Evolutionary conservation across 805 yeast genomes (phyloP).

Genomic region (Spathaspora girioi): DNA sequence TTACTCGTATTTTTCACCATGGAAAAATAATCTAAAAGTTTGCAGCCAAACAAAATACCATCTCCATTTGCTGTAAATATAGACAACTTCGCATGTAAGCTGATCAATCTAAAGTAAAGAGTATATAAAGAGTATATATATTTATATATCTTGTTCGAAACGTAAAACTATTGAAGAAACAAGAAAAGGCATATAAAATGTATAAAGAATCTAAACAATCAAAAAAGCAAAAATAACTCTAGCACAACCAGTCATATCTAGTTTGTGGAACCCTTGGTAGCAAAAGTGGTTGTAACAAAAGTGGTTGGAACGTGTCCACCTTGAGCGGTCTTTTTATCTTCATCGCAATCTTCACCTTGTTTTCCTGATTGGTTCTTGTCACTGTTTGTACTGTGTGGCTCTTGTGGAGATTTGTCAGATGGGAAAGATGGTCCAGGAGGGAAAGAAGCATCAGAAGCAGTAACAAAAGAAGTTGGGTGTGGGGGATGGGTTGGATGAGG

Average conservation of each 20-base stretch:
- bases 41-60: not conserved
- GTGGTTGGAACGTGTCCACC: not conserved
- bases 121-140: too few species aligned
- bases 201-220: not conserved
- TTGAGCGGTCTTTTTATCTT: not conserved
- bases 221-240: not conserved
- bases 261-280: not conserved
- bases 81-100: too few species aligned
- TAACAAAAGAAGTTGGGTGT: not conserved
- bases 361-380: not conserved
- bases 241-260: not conserved
- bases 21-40: too few species aligned
- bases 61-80: not conserved
- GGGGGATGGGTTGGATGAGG: not conserved
- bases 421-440: not conserved
- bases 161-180: not conserved
- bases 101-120: too few species aligned
- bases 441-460: too few species aligned
- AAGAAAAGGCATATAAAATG: not conserved
- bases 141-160: not conserved
- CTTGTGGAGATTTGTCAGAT: not conserved
- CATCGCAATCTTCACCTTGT: not conserved
- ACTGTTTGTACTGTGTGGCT: not conserved
- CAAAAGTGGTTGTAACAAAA: not conserved
- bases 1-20: too few species aligned